Evolutionary conservation across 495 filamentous ascomycete genomes (phyloP).

Genomic region (Penicillium canariense): DNA sequence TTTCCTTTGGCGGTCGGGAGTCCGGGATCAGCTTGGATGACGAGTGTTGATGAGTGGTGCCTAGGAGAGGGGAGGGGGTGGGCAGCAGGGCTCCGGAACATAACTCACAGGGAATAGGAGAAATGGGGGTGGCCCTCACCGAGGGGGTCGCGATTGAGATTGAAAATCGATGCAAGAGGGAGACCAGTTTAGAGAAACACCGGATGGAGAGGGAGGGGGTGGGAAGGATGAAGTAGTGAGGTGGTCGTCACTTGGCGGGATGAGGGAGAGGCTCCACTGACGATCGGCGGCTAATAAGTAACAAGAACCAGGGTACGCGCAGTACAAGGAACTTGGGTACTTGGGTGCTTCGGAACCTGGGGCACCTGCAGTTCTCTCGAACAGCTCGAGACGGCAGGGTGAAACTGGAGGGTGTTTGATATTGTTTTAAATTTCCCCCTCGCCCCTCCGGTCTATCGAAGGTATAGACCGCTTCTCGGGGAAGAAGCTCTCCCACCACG

Average conservation of each 20-base stretch:
- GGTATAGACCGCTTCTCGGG: too few relatives aligned
- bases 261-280: slow-evolving; percentile 38
- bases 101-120: slow-evolving; percentile 13
- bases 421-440: too few relatives aligned
- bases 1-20: slow-evolving; percentile 5
- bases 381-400: not conserved
- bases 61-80: slow-evolving; percentile 28
- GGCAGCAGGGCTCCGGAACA: slow-evolving; percentile 11
- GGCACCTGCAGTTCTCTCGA: not conserved
- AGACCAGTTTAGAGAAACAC: slow-evolving; percentile 11
- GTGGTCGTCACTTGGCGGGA: slow-evolving; percentile 42
- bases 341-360: too few relatives aligned
- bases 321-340: slow-evolving; percentile 13
- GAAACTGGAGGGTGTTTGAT: too few relatives aligned
- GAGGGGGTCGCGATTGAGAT: slow-evolving; percentile 10
- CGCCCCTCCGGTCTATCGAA: too few relatives aligned
- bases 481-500: too few relatives aligned
- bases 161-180: slow-evolving; percentile 13
- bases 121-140: slow-evolving; percentile 9
- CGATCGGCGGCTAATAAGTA: slow-evolving; percentile 42
- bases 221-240: slow-evolving; percentile 25
- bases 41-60: slow-evolving; percentile 23
- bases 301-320: slow-evolving; percentile 25
- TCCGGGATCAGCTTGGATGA: slow-evolving; percentile 23
- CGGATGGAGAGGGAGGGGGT: slow-evolving; percentile 16